These are phyloP conservation scores for Dioscorea zingiberensis DNA, from an alignment of 106 monocot genomes.

Conservation along the genomic window DNA sequence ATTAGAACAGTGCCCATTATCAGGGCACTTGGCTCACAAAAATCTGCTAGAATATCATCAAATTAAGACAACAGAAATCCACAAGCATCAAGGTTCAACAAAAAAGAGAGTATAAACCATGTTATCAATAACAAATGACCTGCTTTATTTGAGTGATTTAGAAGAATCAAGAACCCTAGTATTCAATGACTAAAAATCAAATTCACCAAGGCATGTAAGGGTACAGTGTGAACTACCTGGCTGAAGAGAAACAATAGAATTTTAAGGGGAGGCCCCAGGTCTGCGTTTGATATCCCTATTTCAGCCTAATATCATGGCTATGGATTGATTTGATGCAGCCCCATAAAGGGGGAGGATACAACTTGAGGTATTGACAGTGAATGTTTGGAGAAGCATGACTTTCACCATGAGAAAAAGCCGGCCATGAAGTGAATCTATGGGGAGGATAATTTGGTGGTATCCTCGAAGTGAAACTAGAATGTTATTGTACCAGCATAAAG, in stretches of 20 bases:
- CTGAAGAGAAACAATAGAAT: not conserved
- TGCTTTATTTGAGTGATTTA: too few species aligned
- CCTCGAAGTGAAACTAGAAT: too few species aligned
- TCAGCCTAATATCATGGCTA: not conserved
- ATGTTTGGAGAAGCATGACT: too few species aligned
- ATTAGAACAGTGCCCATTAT: conserved; percentile 50
- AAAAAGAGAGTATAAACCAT: not conserved
- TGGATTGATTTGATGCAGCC: too few species aligned
- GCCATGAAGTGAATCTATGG: too few species aligned
- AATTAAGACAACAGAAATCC: conserved; percentile 4
- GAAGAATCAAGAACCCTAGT: not conserved
- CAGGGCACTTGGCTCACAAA: conserved; percentile 85
- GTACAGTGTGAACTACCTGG: not conserved
- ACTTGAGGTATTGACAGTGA: too few species aligned
- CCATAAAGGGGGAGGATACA: too few species aligned
- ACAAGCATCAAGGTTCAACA: not conserved
- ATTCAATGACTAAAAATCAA: not conserved
- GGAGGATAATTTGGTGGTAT: too few species aligned
- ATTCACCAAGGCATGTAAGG: too few species aligned
- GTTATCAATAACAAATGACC: not conserved
- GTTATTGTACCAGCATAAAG: too few species aligned
- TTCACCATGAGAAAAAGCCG: too few species aligned
- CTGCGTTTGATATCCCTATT: not conserved
- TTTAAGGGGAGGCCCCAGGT: too few species aligned
- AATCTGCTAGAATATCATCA: conserved; percentile 28